These are phyloP conservation scores for Linum tenue DNA, from an alignment of 345 rosid species.

Conservation along the genomic window DNA sequence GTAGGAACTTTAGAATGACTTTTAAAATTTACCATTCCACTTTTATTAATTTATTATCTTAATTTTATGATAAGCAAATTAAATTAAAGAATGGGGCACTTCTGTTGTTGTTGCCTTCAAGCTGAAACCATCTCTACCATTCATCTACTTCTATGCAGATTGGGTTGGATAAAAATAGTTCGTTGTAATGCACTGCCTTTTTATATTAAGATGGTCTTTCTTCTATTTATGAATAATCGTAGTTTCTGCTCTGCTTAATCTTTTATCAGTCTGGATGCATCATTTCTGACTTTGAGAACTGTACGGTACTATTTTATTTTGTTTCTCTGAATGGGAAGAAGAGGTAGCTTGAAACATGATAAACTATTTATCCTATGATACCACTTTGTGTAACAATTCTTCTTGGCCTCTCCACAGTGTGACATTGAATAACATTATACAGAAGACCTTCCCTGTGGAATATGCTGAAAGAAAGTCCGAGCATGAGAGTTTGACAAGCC, in stretches of 20 bases:
- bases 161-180: not conserved
- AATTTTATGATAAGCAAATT: not conserved
- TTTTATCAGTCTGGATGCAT: not conserved
- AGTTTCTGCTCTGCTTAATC: not conserved
- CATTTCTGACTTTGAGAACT: no score
- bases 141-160: not conserved
- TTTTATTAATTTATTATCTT: not conserved
- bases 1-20: not conserved
- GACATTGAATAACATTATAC: constrained; percentile 75
- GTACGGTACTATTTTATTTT: not conserved
- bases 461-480: constrained; percentile 85
- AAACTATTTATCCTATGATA: not conserved
- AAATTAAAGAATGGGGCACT: not conserved
- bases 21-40: not conserved
- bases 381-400: not conserved
- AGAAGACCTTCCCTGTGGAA: constrained; percentile 79
- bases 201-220: no score
- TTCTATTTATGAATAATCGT: no score
- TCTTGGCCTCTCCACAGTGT: constrained; percentile 46
- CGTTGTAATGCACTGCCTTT: no score
- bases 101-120: not conserved
- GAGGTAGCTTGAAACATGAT: not conserved
- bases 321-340: no score
- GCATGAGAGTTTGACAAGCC: constrained; percentile 59
- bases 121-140: not conserved